Evolutionary conservation across 441 rosid genomes (phyloP), one percentile per base, ranked within the genome.

Genomic region (Sinapis alba): DNA sequence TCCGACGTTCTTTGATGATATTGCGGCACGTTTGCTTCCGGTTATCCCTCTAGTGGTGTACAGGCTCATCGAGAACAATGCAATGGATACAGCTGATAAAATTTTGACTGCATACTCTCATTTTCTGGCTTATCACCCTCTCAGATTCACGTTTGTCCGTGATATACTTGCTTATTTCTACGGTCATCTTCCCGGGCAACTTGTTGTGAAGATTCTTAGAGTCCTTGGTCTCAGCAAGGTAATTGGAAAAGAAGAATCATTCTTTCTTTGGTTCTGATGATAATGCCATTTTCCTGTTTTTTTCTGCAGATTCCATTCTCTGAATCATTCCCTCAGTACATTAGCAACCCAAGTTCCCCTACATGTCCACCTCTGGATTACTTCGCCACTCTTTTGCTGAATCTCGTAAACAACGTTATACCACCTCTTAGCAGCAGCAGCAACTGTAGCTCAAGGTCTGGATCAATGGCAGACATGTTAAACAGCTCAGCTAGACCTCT

Each of bases 91-190:
- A 57, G 97, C 97, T 74, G 98, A 95, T 28, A 83, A 78, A 77
- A 79, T 95, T 84, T 73, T 95, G 84, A 83, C 75, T 2, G 9
- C 80, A 41, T 90, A 88, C 82, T 83, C 93, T 58, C 69, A 43
- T 28, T 87, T 95, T 83, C 85, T 95, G 59, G 92, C 89, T 20
- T 91, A 86, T 57, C 91, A 93, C 74, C 96, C 99, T 76, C 81
- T 95, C 63, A 86, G 98, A 80, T 95, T 93, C 82, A 81, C 97
- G 69, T 90, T 95, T 84, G 99, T 93, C 67, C 97, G 98, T 65
- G 99, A 95, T 72, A 91, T 89, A 76, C 98, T 95, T 15, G 95
- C 99, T 36, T 95, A 95, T 81, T 95, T 95, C 74, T 93, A 93
- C 73, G 96, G 97, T 58, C 91, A 90, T 83, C 97, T 95, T 79